Evolutionary conservation across 2,329 filamentous ascomycete genomes (phyloP).

Genomic region (Aspergillus transmontanensis): DNA sequence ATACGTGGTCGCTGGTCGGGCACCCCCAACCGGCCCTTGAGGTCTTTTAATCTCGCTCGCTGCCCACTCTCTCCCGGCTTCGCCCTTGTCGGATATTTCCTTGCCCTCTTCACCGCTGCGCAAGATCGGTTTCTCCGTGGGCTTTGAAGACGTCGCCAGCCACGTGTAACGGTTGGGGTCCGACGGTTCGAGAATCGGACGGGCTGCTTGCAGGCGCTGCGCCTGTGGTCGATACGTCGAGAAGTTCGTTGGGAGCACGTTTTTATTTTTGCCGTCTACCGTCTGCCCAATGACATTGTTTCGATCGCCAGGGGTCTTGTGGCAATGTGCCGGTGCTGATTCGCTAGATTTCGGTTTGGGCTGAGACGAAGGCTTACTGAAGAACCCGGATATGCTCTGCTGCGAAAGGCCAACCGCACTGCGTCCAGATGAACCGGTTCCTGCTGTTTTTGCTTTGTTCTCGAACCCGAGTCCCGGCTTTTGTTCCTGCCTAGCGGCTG

Average conservation of each 20-base stretch:
- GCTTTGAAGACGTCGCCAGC: conserved; percentile 30
- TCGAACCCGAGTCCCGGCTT: conserved; percentile 25
- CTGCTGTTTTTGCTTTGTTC: conserved; percentile 32
- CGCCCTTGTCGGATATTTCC: conserved; percentile 7
- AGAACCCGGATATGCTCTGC: conserved; percentile 57
- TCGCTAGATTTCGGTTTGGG: conserved; percentile 18
- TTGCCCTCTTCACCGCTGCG: conserved; percentile 14
- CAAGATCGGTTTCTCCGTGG: conserved; percentile 23
- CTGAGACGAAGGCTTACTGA: conserved; percentile 33
- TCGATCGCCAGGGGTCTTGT: conserved; percentile 17
- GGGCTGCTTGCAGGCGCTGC: conserved; percentile 32
- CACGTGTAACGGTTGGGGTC: conserved; percentile 39
- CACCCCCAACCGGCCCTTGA: conserved; percentile 19
- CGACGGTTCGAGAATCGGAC: conserved; percentile 36
- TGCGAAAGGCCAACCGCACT: conserved; percentile 49
- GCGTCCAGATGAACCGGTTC: conserved; percentile 31
- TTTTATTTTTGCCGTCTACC: conserved; percentile 4
- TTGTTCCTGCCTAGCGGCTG: conserved; percentile 21
- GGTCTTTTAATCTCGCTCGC: conserved; percentile 28
- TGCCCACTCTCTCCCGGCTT: conserved; percentile 21
- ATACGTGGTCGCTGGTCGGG: conserved; percentile 37
- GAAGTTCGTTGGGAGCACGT: conserved; percentile 24
- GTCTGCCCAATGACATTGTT: conserved; percentile 9
- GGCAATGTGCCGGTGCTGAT: conserved; percentile 15
- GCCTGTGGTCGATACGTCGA: conserved; percentile 35